Conservation (phyloP, 2,329 filamentous ascomycete species). For the Xylariales sp. region DNA sequence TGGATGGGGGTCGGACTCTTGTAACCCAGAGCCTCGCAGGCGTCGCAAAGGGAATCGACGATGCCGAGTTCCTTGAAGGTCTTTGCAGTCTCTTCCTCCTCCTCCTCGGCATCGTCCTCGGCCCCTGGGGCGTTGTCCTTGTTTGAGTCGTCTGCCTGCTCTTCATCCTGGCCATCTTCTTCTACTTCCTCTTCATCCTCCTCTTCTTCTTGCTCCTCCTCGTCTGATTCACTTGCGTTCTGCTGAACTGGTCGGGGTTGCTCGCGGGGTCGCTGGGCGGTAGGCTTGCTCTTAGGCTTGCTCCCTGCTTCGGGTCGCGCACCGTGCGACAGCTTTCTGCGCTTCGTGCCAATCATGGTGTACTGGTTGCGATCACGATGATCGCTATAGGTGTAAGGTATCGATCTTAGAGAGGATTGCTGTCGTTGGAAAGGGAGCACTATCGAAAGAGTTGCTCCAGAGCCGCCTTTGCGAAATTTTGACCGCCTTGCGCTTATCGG, state of each 20-base stretch:
- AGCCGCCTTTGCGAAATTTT: slow-evolving; percentile 2
- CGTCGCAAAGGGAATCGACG: slow-evolving; percentile 82
- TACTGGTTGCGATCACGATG: too few species aligned
- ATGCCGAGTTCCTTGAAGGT: slow-evolving; percentile 52
- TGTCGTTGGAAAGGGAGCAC: not conserved
- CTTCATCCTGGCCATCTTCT: too few species aligned
- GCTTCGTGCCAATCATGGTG: slow-evolving; percentile 34
- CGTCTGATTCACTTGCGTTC: too few species aligned
- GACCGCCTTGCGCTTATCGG: slow-evolving; percentile 5
- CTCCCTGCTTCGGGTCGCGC: too few species aligned
- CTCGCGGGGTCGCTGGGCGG: too few species aligned
- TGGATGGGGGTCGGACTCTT: slow-evolving; percentile 88
- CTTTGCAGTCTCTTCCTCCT: slow-evolving; percentile 15
- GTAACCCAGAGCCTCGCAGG: slow-evolving; percentile 78
- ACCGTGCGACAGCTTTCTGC: slow-evolving; percentile 34
- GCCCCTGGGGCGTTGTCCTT: slow-evolving; percentile 18
- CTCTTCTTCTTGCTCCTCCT: too few species aligned
- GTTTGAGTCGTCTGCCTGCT: slow-evolving; percentile 13
- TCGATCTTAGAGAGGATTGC: not conserved
- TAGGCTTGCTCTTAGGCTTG: too few species aligned
- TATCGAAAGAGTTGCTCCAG: not conserved
- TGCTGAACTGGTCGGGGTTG: too few species aligned
- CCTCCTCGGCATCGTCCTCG: slow-evolving; percentile 18
- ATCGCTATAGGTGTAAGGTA: not conserved
- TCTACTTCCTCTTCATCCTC: too few species aligned